phyloP scores from a whole-genome alignment of 2,329 filamentous ascomycete species.

The Colletotrichum endophyticum region DNA sequence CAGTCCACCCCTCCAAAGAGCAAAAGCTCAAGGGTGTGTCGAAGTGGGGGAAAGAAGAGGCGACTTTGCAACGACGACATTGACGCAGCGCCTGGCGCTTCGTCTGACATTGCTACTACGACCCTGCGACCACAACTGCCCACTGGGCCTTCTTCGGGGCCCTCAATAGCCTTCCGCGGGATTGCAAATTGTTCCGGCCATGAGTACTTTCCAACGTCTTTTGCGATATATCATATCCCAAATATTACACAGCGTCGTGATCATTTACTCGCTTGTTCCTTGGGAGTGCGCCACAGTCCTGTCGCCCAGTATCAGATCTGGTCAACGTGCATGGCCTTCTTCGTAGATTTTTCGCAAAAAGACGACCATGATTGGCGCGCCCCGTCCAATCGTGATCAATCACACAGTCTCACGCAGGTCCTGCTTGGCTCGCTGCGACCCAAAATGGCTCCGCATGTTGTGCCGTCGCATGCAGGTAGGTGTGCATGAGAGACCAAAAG shows the following conservation, averaged over 20 bases:
- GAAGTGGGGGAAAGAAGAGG: neutral
- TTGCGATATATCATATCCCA: slow-evolving; percentile 6
- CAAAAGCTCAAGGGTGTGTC: neutral
- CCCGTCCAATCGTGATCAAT: neutral
- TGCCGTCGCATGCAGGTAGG: slow-evolving; percentile 7
- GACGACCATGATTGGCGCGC: neutral
- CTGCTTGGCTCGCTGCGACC: slow-evolving; percentile 1
- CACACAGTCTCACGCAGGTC: slow-evolving; percentile 6
- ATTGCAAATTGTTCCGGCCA: neutral
- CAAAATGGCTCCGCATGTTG: neutral
- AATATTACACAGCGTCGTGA: neutral
- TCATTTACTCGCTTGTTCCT: neutral
- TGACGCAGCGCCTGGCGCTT: slow-evolving; percentile 9
- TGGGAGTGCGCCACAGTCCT: neutral
- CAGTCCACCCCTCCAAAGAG: neutral
- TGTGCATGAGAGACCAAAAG: neutral
- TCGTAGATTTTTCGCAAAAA: neutral
- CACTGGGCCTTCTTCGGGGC: neutral
- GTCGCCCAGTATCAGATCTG: neutral
- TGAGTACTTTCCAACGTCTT: neutral
- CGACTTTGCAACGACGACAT: slow-evolving; percentile 4
- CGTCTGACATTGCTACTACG: slow-evolving; percentile 9
- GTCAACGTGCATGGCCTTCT: neutral
- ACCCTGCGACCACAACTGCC: neutral
- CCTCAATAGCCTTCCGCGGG: slow-evolving; percentile 19